These are phyloP conservation scores for Leucocoprinus sp. DNA, from an alignment of 768 basidiomycete species.

Conservation along the genomic window DNA sequence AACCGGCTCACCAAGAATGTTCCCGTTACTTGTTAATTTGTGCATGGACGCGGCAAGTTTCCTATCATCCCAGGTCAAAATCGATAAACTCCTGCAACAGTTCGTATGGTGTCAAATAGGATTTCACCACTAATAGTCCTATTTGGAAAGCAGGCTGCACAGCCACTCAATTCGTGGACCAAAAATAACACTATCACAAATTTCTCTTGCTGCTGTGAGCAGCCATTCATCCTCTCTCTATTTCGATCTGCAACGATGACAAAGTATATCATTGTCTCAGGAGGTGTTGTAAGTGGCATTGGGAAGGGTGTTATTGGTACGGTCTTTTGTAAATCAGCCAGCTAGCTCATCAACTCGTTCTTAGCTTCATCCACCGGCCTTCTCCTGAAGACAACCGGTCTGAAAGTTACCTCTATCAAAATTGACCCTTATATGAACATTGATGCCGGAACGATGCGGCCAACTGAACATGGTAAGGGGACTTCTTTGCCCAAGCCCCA, in stretches of 20 bases:
- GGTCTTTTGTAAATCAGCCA: conserved; percentile 19
- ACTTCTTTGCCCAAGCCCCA: neutral
- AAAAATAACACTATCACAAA: neutral
- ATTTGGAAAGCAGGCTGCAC: neutral
- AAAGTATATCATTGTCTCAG: conserved; percentile 94
- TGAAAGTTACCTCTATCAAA: conserved; percentile 98
- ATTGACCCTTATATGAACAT: conserved; percentile 99
- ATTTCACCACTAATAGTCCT: too few relatives aligned
- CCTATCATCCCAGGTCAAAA: too few relatives aligned
- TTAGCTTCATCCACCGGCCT: conserved; percentile 94
- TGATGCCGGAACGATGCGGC: conserved; percentile 98
- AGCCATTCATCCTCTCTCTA: conserved; percentile 1
- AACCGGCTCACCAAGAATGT: too few relatives aligned
- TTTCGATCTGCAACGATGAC: conserved; percentile 49
- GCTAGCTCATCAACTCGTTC: neutral
- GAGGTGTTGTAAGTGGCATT: conserved; percentile 97
- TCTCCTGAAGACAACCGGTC: conserved; percentile 87
- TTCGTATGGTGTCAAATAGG: too few relatives aligned
- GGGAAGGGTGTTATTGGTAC: conserved; percentile 99
- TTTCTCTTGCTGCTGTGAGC: conserved; percentile 6
- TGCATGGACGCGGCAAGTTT: too few relatives aligned
- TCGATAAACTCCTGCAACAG: too few relatives aligned
- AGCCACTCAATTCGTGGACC: neutral
- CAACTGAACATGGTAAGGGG: conserved; percentile 88
- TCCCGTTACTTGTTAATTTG: too few relatives aligned